These are phyloP conservation scores for Colletotrichum sp. DNA, from an alignment of 2,329 filamentous ascomycete genomes.

Conservation along the genomic window DNA sequence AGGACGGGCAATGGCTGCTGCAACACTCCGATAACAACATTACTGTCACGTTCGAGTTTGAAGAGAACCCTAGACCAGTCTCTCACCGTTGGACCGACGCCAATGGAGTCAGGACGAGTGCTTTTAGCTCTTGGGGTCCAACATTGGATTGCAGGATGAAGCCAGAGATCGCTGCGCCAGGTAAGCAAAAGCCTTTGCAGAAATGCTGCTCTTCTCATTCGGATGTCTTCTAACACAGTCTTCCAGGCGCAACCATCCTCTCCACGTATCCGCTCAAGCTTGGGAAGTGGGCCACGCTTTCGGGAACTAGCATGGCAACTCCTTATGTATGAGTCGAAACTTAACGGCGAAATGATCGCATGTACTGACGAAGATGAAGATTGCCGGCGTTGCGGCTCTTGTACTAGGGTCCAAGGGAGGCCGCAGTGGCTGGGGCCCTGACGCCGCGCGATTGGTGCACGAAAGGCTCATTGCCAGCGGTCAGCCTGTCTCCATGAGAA, in stretches of 20 bases:
- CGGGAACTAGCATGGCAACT: constrained; percentile 54
- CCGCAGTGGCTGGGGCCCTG: constrained; percentile 24
- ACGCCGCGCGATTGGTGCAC: constrained; percentile 31
- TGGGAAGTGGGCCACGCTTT: neutral
- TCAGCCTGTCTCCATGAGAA: neutral
- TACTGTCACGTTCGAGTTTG: neutral
- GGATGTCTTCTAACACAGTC: neutral
- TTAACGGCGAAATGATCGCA: neutral
- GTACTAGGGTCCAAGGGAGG: constrained; percentile 36
- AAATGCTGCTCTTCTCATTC: neutral
- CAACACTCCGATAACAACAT: neutral
- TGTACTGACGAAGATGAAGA: neutral
- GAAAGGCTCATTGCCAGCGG: constrained; percentile 27
- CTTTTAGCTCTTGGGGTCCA: neutral
- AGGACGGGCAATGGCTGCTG: neutral
- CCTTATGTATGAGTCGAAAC: constrained; percentile 33
- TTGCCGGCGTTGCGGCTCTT: constrained; percentile 45
- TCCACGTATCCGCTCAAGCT: neutral
- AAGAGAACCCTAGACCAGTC: neutral
- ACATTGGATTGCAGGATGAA: neutral
- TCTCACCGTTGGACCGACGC: neutral
- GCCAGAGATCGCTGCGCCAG: neutral
- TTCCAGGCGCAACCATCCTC: neutral
- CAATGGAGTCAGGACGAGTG: neutral
- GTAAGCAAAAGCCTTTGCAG: neutral